Conservation (phyloP, 1,139 yeast species). For the Suhomyces yuchorum region DNA sequence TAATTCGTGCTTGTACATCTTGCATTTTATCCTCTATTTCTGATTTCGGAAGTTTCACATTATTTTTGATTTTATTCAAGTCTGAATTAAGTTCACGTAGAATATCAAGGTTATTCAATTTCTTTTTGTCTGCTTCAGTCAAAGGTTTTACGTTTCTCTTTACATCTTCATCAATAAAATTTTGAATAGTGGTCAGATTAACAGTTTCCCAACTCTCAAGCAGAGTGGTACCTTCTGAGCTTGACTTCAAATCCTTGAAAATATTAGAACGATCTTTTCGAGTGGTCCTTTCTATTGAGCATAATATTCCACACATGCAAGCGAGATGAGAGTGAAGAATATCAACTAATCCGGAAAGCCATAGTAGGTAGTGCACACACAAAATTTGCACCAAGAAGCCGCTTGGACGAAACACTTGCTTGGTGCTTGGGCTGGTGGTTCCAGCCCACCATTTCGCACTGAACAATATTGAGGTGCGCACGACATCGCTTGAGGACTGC, state of each 20-base stretch:
- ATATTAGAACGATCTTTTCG: neutral
- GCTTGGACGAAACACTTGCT: no score
- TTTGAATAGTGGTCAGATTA: conserved; percentile 17
- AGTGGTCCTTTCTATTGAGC: neutral
- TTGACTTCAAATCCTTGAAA: neutral
- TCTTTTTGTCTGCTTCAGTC: conserved; percentile 26
- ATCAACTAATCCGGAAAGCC: no score
- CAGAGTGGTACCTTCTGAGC: neutral
- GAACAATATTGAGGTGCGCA: neutral
- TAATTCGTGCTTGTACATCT: conserved; percentile 11
- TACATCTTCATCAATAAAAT: conserved; percentile 22
- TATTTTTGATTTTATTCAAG: conserved; percentile 31
- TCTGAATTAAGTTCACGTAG: conserved; percentile 27
- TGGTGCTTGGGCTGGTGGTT: no score
- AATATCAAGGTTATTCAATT: conserved; percentile 29
- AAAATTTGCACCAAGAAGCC: no score
- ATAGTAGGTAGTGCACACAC: neutral
- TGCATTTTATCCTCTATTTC: conserved; percentile 15
- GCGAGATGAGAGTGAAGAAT: neutral
- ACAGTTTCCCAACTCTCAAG: conserved; percentile 24
- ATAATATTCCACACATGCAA: neutral
- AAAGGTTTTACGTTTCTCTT: conserved; percentile 19
- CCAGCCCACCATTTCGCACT: no score
- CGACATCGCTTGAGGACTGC: no score
- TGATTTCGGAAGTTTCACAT: conserved; percentile 27